phyloP scores from a whole-genome alignment of 192 early-diverging fungal genomes.

The Backusella tarrabulga region DNA sequence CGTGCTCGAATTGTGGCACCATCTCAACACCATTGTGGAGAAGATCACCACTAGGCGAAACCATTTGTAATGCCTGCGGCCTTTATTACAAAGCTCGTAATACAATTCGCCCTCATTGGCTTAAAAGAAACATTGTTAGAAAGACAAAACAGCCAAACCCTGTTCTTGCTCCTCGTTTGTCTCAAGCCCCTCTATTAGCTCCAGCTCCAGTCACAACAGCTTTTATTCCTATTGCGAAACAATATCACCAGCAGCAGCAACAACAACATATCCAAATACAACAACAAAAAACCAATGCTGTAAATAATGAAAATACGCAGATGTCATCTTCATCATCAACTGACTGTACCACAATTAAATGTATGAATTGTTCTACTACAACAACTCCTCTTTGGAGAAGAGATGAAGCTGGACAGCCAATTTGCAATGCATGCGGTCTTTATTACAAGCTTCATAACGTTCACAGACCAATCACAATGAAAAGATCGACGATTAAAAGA shows the following conservation, averaged over 20 bases:
- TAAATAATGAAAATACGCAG: neutral
- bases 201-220: neutral
- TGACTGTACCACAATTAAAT: slow-evolving; percentile 17
- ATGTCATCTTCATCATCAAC: neutral
- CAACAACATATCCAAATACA: slow-evolving; percentile 2
- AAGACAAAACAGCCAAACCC: slow-evolving; percentile 11
- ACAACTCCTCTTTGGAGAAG: slow-evolving; percentile 77
- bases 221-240: neutral
- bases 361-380: slow-evolving; percentile 71
- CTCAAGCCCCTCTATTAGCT: slow-evolving; percentile 13
- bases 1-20: slow-evolving; percentile 73
- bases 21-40: slow-evolving; percentile 74
- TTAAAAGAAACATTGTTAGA: slow-evolving; percentile 41
- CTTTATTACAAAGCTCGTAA: slow-evolving; percentile 59
- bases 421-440: slow-evolving; percentile 93
- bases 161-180: slow-evolving; percentile 3
- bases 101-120: slow-evolving; percentile 54
- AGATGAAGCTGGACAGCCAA: slow-evolving; percentile 62
- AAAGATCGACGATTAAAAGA: slow-evolving; percentile 66
- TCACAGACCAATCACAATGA: slow-evolving; percentile 71
- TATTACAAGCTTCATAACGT: slow-evolving; percentile 82
- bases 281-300: neutral
- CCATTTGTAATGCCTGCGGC: slow-evolving; percentile 89
- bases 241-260: neutral
- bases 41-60: slow-evolving; percentile 62